Conservation (phyloP, 2,329 filamentous ascomycete genomes). For the Penicillium brevicompactum region DNA sequence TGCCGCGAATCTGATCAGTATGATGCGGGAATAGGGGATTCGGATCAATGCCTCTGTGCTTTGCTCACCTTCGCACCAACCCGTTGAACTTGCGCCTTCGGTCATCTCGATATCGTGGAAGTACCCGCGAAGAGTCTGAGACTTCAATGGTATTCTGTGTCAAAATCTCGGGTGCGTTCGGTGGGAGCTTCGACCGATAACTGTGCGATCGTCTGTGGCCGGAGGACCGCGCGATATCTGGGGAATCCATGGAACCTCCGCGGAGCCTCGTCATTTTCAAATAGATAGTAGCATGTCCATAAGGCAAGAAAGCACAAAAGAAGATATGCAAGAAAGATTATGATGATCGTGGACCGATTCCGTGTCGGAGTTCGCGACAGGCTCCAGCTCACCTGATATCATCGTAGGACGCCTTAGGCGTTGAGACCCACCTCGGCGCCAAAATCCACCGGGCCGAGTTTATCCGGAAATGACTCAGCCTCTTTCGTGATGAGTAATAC, state of each 20-base stretch:
- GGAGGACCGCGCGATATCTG: slow-evolving; percentile 28
- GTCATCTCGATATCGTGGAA: slow-evolving; percentile 43
- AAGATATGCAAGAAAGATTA: neutral
- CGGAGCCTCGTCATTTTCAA: slow-evolving; percentile 46
- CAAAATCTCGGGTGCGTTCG: slow-evolving; percentile 43
- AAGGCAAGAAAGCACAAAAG: neutral
- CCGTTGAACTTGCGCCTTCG: slow-evolving; percentile 54
- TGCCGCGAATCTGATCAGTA: slow-evolving; percentile 4
- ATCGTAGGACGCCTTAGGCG: slow-evolving; percentile 23
- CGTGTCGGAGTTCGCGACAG: neutral
- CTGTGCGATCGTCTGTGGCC: slow-evolving; percentile 32
- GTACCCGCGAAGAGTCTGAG: slow-evolving; percentile 38
- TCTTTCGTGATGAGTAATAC: neutral
- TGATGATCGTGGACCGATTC: neutral
- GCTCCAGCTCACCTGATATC: slow-evolving; percentile 27
- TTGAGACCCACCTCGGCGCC: neutral
- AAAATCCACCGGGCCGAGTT: neutral
- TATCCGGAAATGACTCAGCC: slow-evolving; percentile 3
- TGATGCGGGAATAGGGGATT: neutral
- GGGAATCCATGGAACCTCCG: slow-evolving; percentile 40
- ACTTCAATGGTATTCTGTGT: slow-evolving; percentile 43
- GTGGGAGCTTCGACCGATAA: slow-evolving; percentile 43
- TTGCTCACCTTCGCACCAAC: slow-evolving; percentile 65
- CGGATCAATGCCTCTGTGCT: neutral
- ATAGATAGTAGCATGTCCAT: slow-evolving; percentile 30